A percentile compares a stretch with the other conserved stretches of the same genome.
Evolutionary conservation across 345 rosid species (phyloP).

Genomic region (Nephelium lappaceum): DNA sequence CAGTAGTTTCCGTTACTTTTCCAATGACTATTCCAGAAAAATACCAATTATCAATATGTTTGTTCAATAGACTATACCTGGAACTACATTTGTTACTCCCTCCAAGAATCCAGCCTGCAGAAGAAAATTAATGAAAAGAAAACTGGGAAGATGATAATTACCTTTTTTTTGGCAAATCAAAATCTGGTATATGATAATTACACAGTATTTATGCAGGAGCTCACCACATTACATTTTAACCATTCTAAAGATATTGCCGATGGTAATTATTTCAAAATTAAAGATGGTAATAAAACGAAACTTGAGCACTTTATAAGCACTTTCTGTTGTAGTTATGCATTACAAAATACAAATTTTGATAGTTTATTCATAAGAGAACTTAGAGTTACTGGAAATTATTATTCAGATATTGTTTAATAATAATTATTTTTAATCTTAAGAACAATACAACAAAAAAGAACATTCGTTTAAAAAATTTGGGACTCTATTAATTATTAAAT

Average conservation of each 20-base stretch:
- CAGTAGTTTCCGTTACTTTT: background rate
- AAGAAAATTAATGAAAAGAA: background rate
- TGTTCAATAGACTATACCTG: constrained; percentile 50
- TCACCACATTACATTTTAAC: background rate
- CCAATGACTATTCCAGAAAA: background rate
- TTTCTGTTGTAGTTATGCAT: background rate
- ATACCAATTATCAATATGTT: background rate
- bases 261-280: background rate
- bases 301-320: background rate
- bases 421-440: background rate
- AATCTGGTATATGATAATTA: background rate
- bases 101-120: constrained; percentile 89
- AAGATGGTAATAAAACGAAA: background rate
- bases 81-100: constrained; percentile 84
- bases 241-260: background rate
- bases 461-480: background rate
- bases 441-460: background rate
- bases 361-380: background rate
- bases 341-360: background rate
- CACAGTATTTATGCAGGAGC: background rate
- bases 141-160: background rate
- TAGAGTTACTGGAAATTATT: background rate
- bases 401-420: background rate
- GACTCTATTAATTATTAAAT: too few relatives aligned
- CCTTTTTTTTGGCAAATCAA: background rate